Percentiles rank a stretch among this genome's conserved stretches.
These are phyloP conservation scores for Apiospora sp. DNA, from an alignment of 2,329 filamentous ascomycete species.

Conservation along the genomic window DNA sequence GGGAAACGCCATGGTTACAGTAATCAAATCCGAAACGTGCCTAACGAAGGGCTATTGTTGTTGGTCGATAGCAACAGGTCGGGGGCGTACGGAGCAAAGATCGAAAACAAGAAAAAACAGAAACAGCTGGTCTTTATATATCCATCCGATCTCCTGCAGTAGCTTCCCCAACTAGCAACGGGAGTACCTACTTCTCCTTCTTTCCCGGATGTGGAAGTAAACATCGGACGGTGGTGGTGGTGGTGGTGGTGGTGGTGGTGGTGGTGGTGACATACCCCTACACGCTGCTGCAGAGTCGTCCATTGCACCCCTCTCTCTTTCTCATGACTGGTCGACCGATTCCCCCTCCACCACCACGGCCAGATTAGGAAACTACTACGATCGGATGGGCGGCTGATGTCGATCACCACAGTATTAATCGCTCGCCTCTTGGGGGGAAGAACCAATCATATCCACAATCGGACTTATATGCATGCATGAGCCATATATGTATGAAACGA, in stretches of 20 bases:
- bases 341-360: not conserved
- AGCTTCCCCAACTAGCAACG: not conserved
- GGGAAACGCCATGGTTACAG: not conserved
- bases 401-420: not conserved
- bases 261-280: not conserved
- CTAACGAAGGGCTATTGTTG: not conserved
- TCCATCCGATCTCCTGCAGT: not conserved
- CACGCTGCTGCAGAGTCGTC: too few species aligned
- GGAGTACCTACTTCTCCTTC: constrained; percentile 1
- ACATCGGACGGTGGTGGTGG: not conserved
- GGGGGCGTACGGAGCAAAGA: not conserved
- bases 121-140: not conserved
- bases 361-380: not conserved
- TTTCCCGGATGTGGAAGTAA: not conserved
- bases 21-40: not conserved
- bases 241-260: too few species aligned
- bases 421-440: not conserved
- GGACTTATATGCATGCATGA: not conserved
- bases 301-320: not conserved
- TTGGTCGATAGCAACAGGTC: not conserved
- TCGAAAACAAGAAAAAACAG: not conserved
- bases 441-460: not conserved
- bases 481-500: not conserved
- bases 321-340: not conserved
- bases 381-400: not conserved